Percentiles rank a stretch among this genome's conserved stretches.
These are phyloP conservation scores for Rhodosporidiobolus odoratus DNA, from an alignment of 768 basidiomycete genomes.

Conservation along the genomic window DNA sequence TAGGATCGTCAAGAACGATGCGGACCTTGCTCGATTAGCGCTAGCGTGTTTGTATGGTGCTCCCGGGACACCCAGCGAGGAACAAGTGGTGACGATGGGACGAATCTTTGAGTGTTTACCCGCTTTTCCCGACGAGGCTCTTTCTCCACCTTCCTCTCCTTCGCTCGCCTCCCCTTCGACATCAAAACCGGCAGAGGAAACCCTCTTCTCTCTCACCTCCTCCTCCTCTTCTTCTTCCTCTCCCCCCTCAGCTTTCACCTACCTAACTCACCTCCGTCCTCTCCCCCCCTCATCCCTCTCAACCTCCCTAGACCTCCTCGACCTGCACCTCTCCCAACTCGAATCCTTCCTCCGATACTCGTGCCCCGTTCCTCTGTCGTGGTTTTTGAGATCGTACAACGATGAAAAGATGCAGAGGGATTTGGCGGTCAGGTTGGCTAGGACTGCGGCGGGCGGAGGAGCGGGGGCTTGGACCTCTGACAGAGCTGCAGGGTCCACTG, in stretches of 20 bases:
- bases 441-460: constrained; percentile 47
- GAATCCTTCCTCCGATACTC: constrained; percentile 87
- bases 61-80: constrained; percentile 57
- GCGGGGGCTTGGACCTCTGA: neutral
- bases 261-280: constrained; percentile 75
- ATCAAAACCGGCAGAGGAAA: neutral
- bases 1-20: constrained; percentile 72
- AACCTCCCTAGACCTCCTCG: constrained; percentile 77
- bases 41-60: constrained; percentile 82
- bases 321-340: constrained; percentile 87
- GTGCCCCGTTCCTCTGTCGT: constrained; percentile 73
- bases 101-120: constrained; percentile 92
- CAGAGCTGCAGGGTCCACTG: constrained; percentile 14
- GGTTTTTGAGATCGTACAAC: constrained; percentile 75
- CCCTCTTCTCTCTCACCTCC: constrained; percentile 46
- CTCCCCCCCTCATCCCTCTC: constrained; percentile 59
- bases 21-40: constrained; percentile 77
- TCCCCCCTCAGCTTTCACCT: constrained; percentile 59
- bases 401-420: constrained; percentile 66
- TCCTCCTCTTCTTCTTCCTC: constrained; percentile 37
- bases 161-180: neutral
- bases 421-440: constrained; percentile 80
- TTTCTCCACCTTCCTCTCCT: neutral
- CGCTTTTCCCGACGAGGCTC: constrained; percentile 65
- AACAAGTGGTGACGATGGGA: constrained; percentile 57